Evolutionary conservation across 441 rosid genomes (phyloP), one percentile per base, ranked within the genome.

Genomic region (Lagerstroemia fauriei): DNA sequence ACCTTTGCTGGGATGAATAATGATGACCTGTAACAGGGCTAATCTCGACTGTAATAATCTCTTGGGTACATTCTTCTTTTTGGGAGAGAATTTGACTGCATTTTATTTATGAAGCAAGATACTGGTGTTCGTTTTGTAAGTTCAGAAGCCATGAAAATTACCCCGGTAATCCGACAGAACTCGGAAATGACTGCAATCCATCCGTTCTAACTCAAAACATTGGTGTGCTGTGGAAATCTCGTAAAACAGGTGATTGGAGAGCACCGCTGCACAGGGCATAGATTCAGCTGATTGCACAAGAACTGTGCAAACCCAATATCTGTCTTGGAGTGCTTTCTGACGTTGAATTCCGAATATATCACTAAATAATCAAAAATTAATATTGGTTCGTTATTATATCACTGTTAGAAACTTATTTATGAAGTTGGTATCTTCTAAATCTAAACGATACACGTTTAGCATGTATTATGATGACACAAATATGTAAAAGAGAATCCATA

Each of bases 261-360:
- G 1, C 61, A 1, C 24, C 24, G 20, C 17, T 9, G 53, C 17
- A 50, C 24, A 56, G 17, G 14, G 44, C 44, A 38, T 38, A 6
- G 44, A 38, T 38, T 38, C 44, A 38, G 44, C 44, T 38, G 44
- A 38, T 38, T 38, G 44, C 44, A 38, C 2, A 38, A 38, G 44
- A 38, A 56, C 20, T 56, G 61, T 11, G 24, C 20, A 18, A 56
- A 38, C 44, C 44, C 2, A 38, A 38, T 6, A 38, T 38, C 44
- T 38, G 44, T 38, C 6, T 38, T 38, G 44, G 44, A 38, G 44
- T 38, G 2, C 3, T 38, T 2, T 38, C 44, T 38, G 44, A 79
- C 61, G 47, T 70, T 83, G 75, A 78, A 20, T n/a, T 83, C 56
- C 74, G 78, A 83, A 32, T 38, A 6, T 38, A 38, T 38, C 44